Evolutionary conservation across 108 stramenopile genomes (phyloP), one percentile per base, ranked within the genome.

Genomic region (Mediolabrus comicus): DNA sequence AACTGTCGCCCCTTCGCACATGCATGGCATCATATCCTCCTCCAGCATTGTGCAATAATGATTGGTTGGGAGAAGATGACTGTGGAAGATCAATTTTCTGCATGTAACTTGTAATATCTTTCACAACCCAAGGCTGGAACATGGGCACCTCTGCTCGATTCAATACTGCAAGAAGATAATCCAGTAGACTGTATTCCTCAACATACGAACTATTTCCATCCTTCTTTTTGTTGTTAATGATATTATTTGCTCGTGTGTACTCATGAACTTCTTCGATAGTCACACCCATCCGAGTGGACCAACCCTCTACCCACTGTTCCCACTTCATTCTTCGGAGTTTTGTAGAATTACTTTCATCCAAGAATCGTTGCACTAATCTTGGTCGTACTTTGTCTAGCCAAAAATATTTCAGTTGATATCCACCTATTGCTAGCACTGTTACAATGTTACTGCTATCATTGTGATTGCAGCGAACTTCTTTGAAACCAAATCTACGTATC

Each of bases 1-100:
- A 49, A 49, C 46, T 49, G 6, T 49, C 46, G 22, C 46, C 46
- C 46, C 46, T 49, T 22, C 46, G 46, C 8, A 49, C 5, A 22
- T 49, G 46, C 46, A 49, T 24, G 46, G 46, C 46, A 49, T 49
- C 46, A 49, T 49, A 49, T 49, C 46, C 46, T 24, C 46, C 46
- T 5, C 46, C 46, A 4, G 4, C 46, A 49, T 22, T 49, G 46
- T 49, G 46, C 0, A 49, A 49, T 24, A 49, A 49, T 49, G 46
- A 49, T 0, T 1, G 46, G 0, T 49, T 24, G 46, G 46, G 0
- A 49, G 19, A 49, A 49, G 46, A 49, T 5, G 46, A 24, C 3
- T 5, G 46, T 8, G 46, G 46, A 4, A 49, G 22, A 24, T 24
- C 22, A 49, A 49, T 49, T 22, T 49, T 49, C 22, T 24, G 22